Evolutionary conservation across 164 flowering plant species (phyloP), one percentile per base, ranked within the genome.

Genomic region (Liquidambar formosana): DNA sequence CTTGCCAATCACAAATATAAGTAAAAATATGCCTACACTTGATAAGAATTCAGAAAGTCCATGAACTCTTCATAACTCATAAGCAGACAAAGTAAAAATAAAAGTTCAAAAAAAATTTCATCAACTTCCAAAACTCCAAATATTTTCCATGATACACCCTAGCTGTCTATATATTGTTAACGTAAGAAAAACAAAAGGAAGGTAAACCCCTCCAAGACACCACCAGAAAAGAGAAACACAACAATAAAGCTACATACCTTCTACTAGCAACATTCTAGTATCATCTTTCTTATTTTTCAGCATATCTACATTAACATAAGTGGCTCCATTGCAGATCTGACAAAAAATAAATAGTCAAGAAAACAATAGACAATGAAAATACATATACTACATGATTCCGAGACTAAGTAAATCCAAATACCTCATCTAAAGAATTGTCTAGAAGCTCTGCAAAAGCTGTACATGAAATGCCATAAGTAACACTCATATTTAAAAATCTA

Each of bases 401-500:
- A 16, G 58, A 16, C 10, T 5, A 10, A 57, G 21, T 49, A 54
- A 27, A 54, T 70, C 18, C n/a, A 14, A 69, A 53, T 72, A 88
- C 96, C 96, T 93, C 98, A 71, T 93, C 96, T 58, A 93, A 61
- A 12, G 98, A 63, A 64, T 93, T 93, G 80, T 93, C 98, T 73
- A 93, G 64, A 61, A 93, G 94, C 77, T 93, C 98, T 1, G 98
- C 98, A 71, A 93, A 82, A 77, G 98, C 98, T 91, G 89, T 65
- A 68, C 44, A 59, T 46, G 10, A 18, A 38, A 44, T 5, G 27
- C 10, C 13, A 3, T 21, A 61, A 72, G 18, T 5, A 66, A 16
- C 12, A 28, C 47, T 41, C 57, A 12, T 26, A 43, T 5, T 27
- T n/a, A 2, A 54, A 22, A 60, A 46, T 12, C 26, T 19, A 38